Conservation (phyloP, 2,329 filamentous ascomycete genomes). For the Neospermospora avenae region DNA sequence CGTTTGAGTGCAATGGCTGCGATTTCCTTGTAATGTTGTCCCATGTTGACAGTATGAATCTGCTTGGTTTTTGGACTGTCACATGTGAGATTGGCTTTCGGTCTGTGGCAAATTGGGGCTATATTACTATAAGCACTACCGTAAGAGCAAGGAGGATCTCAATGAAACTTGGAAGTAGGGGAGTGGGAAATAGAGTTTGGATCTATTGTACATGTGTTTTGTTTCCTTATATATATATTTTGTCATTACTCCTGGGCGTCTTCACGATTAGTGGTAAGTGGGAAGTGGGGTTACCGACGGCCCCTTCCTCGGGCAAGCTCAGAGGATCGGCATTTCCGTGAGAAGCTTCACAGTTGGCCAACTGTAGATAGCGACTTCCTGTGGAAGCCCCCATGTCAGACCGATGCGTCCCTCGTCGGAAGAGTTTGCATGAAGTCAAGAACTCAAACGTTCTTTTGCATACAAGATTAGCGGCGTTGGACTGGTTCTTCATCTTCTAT, state of each 20-base stretch:
- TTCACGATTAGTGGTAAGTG: slow-evolving; percentile 5
- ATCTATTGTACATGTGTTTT: not conserved
- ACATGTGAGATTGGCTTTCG: not conserved
- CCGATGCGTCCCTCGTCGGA: no score
- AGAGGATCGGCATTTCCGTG: slow-evolving; percentile 6
- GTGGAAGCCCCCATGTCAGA: no score
- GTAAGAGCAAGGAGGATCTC: no score
- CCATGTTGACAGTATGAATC: slow-evolving; percentile 26
- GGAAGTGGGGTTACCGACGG: slow-evolving; percentile 1
- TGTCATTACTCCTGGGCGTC: slow-evolving; percentile 3
- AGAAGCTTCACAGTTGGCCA: slow-evolving; percentile 2
- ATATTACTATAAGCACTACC: not conserved
- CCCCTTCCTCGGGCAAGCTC: slow-evolving; percentile 1
- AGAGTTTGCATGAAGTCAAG: no score
- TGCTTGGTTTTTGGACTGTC: not conserved
- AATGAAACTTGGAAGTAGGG: no score
- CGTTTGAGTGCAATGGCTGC: slow-evolving; percentile 37
- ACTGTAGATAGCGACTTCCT: not conserved
- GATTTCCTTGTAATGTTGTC: slow-evolving; percentile 37
- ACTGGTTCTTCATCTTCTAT: no score
- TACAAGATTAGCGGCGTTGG: no score
- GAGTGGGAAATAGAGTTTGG: no score
- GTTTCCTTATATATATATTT: not conserved
- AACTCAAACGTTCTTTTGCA: no score
- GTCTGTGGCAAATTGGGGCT: not conserved